Conservation (phyloP, 2,329 filamentous ascomycete species). For the Cladosporium sp. region DNA sequence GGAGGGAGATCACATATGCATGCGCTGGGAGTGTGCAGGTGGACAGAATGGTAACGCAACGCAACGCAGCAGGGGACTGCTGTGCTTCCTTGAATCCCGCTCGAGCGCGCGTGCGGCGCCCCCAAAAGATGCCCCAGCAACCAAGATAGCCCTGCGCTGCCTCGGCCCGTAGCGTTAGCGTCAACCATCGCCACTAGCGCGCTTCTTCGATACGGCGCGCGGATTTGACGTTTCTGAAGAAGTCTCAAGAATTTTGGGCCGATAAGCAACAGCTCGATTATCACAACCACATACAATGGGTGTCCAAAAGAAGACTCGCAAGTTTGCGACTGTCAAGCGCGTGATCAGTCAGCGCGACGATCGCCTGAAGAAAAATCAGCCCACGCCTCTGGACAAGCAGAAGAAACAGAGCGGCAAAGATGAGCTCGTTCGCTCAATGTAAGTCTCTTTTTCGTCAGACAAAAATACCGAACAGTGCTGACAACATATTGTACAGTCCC, state of each 20-base stretch:
- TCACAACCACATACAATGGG: slow-evolving; percentile 59
- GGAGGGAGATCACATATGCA: neutral
- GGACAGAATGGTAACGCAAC: slow-evolving; percentile 1
- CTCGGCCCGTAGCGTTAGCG: neutral
- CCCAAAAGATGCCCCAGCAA: neutral
- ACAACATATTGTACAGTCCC: slow-evolving; percentile 20
- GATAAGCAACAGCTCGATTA: neutral
- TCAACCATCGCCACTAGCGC: neutral
- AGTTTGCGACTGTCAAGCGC: slow-evolving; percentile 81
- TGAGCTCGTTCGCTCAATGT: slow-evolving; percentile 71
- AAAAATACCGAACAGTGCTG: neutral
- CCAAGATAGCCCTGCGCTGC: neutral
- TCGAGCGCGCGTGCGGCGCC: neutral
- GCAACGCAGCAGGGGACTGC: slow-evolving; percentile 8
- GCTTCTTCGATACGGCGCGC: no score
- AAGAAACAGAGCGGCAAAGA: slow-evolving; percentile 50
- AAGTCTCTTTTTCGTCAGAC: slow-evolving; percentile 21
- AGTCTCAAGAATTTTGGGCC: neutral
- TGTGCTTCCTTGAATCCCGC: neutral
- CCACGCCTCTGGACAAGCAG: slow-evolving; percentile 57
- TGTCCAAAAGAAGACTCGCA: slow-evolving; percentile 82
- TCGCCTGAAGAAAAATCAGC: slow-evolving; percentile 75
- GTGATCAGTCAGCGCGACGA: slow-evolving; percentile 78
- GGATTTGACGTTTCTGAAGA: slow-evolving; percentile 2
- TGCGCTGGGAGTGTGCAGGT: neutral